These are phyloP conservation scores for Solanum megistacrolobum DNA, from an alignment of 257 asterid species.

Conservation along the genomic window DNA sequence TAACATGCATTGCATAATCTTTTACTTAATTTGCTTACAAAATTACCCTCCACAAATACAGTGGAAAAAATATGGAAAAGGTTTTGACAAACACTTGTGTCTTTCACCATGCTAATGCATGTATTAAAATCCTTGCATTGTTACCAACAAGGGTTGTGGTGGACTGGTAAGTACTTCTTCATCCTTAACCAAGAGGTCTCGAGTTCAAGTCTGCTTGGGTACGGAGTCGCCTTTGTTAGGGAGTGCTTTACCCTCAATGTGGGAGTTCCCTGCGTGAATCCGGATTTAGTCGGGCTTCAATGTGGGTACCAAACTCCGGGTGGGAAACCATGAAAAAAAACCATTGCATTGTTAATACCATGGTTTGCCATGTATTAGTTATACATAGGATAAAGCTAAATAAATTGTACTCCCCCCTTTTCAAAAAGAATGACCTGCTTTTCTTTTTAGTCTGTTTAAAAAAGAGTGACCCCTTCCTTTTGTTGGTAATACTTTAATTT, in stretches of 20 bases:
- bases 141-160: not conserved
- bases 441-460: too few relatives aligned
- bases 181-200: not conserved
- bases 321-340: not conserved
- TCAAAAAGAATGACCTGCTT: too few relatives aligned
- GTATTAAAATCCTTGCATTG: not conserved
- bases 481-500: too few relatives aligned
- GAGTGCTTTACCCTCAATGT: not conserved
- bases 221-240: not conserved
- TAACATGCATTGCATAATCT: too few relatives aligned
- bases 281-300: not conserved
- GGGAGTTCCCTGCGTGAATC: not conserved
- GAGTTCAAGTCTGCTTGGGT: not conserved
- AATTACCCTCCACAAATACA: too few relatives aligned
- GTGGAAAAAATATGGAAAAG: not conserved
- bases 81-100: not conserved
- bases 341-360: not conserved
- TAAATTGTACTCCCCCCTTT: too few relatives aligned
- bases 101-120: not conserved
- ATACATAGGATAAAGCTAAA: not conserved
- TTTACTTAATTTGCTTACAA: too few relatives aligned
- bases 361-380: not conserved
- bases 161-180: not conserved
- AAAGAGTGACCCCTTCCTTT: too few relatives aligned
- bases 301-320: too few relatives aligned